phyloP scores from a whole-genome alignment of 345 rosid species.

The Lepidium aucheri region DNA sequence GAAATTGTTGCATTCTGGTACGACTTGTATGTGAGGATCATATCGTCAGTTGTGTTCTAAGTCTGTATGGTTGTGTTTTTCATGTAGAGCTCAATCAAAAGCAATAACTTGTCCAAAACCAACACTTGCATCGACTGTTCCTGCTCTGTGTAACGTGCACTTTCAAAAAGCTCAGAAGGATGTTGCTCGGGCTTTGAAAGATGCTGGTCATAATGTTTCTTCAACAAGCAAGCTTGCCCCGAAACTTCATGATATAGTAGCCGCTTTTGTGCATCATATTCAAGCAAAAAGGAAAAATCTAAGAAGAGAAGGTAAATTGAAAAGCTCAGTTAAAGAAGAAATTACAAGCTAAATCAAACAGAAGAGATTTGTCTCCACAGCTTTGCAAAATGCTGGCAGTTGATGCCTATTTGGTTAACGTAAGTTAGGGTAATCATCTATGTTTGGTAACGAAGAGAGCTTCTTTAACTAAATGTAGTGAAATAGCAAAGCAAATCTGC shows the following conservation, averaged over 20 bases:
- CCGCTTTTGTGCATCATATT: constrained; percentile 63
- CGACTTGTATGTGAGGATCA: neutral
- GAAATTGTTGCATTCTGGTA: neutral
- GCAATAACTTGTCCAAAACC: constrained; percentile 77
- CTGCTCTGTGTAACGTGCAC: constrained; percentile 54
- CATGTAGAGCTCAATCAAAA: constrained; percentile 54
- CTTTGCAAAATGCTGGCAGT: no score
- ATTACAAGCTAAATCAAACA: constrained; percentile 10
- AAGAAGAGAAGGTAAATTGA: constrained; percentile 18
- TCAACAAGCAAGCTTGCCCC: constrained; percentile 58
- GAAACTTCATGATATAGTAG: constrained; percentile 58
- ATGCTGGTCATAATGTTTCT: constrained; percentile 62
- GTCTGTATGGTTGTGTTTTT: neutral
- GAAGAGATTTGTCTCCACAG: neutral
- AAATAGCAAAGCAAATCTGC: neutral
- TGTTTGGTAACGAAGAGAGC: neutral
- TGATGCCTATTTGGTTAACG: no score
- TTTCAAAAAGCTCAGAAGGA: constrained; percentile 69
- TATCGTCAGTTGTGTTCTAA: neutral
- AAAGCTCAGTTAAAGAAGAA: constrained; percentile 35
- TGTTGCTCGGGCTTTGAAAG: constrained; percentile 55
- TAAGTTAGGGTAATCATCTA: no score
- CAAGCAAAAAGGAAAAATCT: constrained; percentile 60
- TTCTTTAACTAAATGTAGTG: no score
- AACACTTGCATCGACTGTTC: constrained; percentile 50